Conservation (phyloP, 75 land plant species). For the Picea sitchensis region DNA sequence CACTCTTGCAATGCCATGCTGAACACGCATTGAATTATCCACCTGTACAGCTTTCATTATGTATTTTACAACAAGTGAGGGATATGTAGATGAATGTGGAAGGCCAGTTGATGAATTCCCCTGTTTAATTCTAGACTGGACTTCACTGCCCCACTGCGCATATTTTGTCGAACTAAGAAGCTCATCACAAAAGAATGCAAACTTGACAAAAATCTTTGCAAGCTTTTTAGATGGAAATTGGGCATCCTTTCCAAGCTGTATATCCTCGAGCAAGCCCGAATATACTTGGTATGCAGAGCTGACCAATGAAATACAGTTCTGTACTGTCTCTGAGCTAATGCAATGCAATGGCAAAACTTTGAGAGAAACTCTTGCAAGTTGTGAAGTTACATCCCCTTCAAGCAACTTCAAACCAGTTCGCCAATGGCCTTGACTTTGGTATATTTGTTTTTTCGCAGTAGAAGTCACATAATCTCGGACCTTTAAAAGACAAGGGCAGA, state of each 20-base stretch:
- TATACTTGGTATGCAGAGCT: conserved; percentile 35
- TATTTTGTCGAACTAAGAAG: conserved; percentile 28
- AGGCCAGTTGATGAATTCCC: conserved; percentile 16
- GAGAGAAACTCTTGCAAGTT: conserved; percentile 27
- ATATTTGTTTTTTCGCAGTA: conserved; percentile 9
- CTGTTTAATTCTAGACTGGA: conserved; percentile 17
- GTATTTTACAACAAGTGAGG: conserved; percentile 31
- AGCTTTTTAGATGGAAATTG: conserved; percentile 16
- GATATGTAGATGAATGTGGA: conserved; percentile 30
- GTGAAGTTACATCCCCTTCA: conserved; percentile 24
- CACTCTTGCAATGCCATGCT: conserved; percentile 48
- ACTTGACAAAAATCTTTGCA: conserved; percentile 39
- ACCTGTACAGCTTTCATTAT: conserved; percentile 32
- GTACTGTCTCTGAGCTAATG: conserved; percentile 13
- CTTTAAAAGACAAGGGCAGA: conserved; percentile 6
- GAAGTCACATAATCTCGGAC: conserved; percentile 19
- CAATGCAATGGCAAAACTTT: conserved; percentile 9
- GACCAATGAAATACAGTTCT: conserved; percentile 17
- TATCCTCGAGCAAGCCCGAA: conserved; percentile 12
- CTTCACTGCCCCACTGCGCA: conserved; percentile 12
- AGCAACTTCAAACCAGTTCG: conserved; percentile 24
- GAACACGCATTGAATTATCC: conserved; percentile 30
- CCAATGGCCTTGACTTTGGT: conserved; percentile 12
- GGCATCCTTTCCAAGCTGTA: background rate
- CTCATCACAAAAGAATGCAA: conserved; percentile 56